Base-by-base conservation (phyloP, 2,329 filamentous ascomycete genomes). In the Endoconidiophora polonica region DNA sequence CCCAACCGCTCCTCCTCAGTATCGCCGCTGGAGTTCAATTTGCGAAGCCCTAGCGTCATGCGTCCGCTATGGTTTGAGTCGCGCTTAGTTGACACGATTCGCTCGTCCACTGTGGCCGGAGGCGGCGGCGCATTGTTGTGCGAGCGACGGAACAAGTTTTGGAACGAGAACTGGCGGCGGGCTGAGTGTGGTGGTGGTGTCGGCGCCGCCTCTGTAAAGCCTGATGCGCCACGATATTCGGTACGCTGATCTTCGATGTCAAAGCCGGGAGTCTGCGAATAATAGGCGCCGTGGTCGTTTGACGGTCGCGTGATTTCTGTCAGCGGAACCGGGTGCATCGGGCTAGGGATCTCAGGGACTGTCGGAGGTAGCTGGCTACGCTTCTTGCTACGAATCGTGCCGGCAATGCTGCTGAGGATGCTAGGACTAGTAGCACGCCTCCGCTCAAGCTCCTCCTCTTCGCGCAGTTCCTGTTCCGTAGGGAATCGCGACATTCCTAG, bases 401-500 rank as follows among this genome's bases (percentile, higher is more conserved):
- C 76, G 14, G 74, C 69, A 49, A 79, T 70, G 57, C 70, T 75
- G 10, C 73, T 73, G 26, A 76, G 66, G 46, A 75, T 62, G 43
- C 63, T 65, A 36, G 70, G 69, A 48, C 52, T 54, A 29, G 49
- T 44, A 22, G 46, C 46, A 37, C 49, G 18, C 37, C 48, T 49
- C 44, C 68, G 65, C 20, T 42, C 50, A 16, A 45, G 22, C 54
- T 62, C 62, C 29, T 76, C 65, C 53, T 72, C 66, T 39, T 76
- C 73, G 33, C 72, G 68, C 9, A 77, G 67, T 49, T 80, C 77
- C 18, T 81, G 74, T 7, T 80, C 74, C 16, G 74, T 72, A 0
- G 87, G 86, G 60, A 94, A 85, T 36, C 77, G 78, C 0, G 86
- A 84, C 85, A 94, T 93, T 44, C 90, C 90, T 6, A 94, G 67